These are phyloP conservation scores for Candida nanaspora DNA, from an alignment of 805 yeast species.

Conservation along the genomic window DNA sequence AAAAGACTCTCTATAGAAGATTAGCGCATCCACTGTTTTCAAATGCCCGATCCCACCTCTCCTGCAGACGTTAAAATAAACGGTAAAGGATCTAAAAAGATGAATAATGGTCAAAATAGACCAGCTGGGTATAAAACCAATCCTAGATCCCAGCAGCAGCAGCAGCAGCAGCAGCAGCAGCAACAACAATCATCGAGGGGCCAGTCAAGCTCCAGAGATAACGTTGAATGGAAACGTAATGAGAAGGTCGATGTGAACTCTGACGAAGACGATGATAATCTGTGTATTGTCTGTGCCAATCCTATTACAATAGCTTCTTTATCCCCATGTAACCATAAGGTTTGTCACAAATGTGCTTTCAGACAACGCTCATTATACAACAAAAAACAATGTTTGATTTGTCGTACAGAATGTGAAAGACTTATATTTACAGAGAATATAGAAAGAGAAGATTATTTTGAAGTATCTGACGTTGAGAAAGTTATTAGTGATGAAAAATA, in stretches of 20 bases:
- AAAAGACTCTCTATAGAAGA: too few relatives aligned
- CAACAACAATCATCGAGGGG: too few relatives aligned
- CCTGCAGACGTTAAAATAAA: neutral
- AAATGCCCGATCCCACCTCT: neutral
- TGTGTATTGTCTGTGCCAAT: constrained; percentile 84
- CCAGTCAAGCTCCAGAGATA: constrained; percentile 1
- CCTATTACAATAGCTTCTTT: constrained; percentile 54
- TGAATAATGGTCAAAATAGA: neutral
- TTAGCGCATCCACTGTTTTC: too few relatives aligned
- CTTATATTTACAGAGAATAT: constrained; percentile 51
- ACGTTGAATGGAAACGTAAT: constrained; percentile 7
- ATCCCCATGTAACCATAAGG: constrained; percentile 77
- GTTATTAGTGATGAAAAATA: constrained; percentile 30
- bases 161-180: too few relatives aligned
- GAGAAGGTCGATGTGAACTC: constrained; percentile 1
- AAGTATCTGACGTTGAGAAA: constrained; percentile 19
- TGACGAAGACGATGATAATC: constrained; percentile 17
- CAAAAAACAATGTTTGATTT: constrained; percentile 71
- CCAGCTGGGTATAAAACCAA: neutral
- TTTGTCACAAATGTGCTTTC: constrained; percentile 78
- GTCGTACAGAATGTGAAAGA: constrained; percentile 62
- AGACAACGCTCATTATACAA: constrained; percentile 76
- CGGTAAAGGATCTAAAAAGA: neutral
- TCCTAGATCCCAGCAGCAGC: constrained; percentile 1
- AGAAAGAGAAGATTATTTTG: constrained; percentile 26